These are phyloP conservation scores for Oxalis stricta DNA, from an alignment of 441 rosid genomes.

Conservation along the genomic window DNA sequence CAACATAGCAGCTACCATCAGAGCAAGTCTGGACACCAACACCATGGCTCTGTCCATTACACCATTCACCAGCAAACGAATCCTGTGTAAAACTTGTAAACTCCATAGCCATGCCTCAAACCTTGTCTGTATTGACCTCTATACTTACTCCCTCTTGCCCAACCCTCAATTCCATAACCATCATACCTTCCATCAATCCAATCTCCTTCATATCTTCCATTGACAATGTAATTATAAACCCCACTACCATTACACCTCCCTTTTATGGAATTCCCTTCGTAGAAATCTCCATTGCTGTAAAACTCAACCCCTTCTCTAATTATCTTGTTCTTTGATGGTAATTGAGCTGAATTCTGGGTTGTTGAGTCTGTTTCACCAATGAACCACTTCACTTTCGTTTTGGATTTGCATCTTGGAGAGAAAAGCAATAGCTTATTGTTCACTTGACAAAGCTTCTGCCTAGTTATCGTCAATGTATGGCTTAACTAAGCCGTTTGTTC, in stretches of 20 bases:
- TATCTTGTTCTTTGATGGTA: slow-evolving; percentile 11
- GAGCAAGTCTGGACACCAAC: slow-evolving; percentile 73
- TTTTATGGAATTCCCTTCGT: slow-evolving; percentile 79
- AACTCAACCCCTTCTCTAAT: slow-evolving; percentile 79
- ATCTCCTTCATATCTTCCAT: slow-evolving; percentile 83
- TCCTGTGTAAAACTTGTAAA: slow-evolving; percentile 74
- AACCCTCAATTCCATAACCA: slow-evolving; percentile 79
- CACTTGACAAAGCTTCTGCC: slow-evolving; percentile 29
- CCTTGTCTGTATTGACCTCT: slow-evolving; percentile 79
- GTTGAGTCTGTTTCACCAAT: slow-evolving; percentile 41
- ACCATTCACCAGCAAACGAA: slow-evolving; percentile 83
- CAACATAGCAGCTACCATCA: slow-evolving; percentile 70
- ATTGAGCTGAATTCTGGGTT: slow-evolving; percentile 12
- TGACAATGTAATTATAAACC: slow-evolving; percentile 67
- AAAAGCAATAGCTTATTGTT: slow-evolving; percentile 20
- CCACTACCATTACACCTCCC: slow-evolving; percentile 87
- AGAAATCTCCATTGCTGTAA: slow-evolving; percentile 78
- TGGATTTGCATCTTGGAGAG: slow-evolving; percentile 20
- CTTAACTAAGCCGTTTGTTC: slow-evolving; percentile 45
- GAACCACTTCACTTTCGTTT: slow-evolving; percentile 66
- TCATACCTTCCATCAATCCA: slow-evolving; percentile 89
- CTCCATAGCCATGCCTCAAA: slow-evolving; percentile 64
- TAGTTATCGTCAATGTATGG: slow-evolving; percentile 24
- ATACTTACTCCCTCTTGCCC: slow-evolving; percentile 86
- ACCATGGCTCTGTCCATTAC: slow-evolving; percentile 84